These are phyloP conservation scores for Hysterangium stoloniferum DNA, from an alignment of 768 basidiomycete species.

Conservation along the genomic window DNA sequence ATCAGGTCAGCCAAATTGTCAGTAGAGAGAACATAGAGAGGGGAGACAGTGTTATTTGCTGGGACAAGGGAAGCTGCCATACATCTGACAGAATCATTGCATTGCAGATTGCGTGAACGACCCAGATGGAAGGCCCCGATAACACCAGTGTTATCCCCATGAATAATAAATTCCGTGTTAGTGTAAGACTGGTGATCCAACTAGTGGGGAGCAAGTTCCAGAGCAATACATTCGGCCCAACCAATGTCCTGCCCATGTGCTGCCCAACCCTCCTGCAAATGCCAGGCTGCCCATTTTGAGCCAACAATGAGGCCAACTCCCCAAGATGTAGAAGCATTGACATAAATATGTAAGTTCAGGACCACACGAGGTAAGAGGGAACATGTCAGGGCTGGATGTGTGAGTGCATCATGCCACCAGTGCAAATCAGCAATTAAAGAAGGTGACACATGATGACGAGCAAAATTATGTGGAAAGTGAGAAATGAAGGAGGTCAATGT, in stretches of 20 bases:
- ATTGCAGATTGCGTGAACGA: background rate
- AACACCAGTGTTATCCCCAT: slow-evolving; percentile 11
- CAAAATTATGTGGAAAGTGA: slow-evolving; percentile 16
- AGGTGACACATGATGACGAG: background rate
- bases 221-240: slow-evolving; percentile 11
- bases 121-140: slow-evolving; percentile 4
- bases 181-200: background rate
- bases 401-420: background rate
- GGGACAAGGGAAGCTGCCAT: background rate
- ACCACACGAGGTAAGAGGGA: background rate
- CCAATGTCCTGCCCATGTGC: slow-evolving; percentile 6
- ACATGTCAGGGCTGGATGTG: background rate
- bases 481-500: slow-evolving; percentile 23
- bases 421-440: background rate
- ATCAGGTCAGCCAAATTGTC: slow-evolving; percentile 10
- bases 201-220: background rate
- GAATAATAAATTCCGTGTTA: slow-evolving; percentile 2
- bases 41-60: background rate
- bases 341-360: background rate
- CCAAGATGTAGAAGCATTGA: background rate
- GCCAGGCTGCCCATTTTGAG: slow-evolving; percentile 5
- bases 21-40: slow-evolving; percentile 2
- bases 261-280: slow-evolving; percentile 5
- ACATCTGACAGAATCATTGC: background rate
- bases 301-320: slow-evolving; percentile 6